Percentiles rank a stretch among this genome's conserved stretches.
Evolutionary conservation across 345 rosid genomes (phyloP).

Genomic region (Kandelia obovata): DNA sequence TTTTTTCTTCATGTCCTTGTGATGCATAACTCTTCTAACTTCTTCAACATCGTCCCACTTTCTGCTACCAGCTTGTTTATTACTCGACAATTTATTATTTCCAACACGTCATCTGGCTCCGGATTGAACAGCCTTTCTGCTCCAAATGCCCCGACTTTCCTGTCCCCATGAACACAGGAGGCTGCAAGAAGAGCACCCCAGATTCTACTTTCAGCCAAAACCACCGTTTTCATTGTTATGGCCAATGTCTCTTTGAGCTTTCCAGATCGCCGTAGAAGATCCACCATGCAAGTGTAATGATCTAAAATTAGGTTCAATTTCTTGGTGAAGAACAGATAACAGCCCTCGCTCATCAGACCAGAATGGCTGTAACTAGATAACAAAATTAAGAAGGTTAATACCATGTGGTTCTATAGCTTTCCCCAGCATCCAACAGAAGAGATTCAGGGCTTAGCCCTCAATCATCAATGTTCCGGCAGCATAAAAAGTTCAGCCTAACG

Average conservation of each 20-base stretch:
- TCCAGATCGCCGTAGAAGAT: background rate
- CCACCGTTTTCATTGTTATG: background rate
- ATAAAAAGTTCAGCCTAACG: too few species aligned
- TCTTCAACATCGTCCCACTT: background rate
- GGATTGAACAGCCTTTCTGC: background rate
- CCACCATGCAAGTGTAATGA: background rate
- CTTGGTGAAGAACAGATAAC: background rate
- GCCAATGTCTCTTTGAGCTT: background rate
- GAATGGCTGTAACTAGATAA: slow-evolving; percentile 39
- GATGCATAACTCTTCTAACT: background rate
- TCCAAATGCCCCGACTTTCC: background rate
- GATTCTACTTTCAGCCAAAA: background rate
- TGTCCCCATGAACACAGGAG: background rate
- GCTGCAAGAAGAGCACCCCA: slow-evolving; percentile 1
- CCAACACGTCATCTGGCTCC: background rate
- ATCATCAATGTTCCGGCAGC: slow-evolving; percentile 40
- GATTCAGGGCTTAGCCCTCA: slow-evolving; percentile 35
- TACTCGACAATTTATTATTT: background rate
- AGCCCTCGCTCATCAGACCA: slow-evolving; percentile 16
- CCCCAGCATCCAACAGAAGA: slow-evolving; percentile 31
- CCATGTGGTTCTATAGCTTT: slow-evolving; percentile 23
- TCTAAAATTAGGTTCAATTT: background rate
- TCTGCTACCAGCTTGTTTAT: background rate
- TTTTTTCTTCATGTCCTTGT: background rate
- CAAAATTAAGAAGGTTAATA: slow-evolving; percentile 33